Conservation (phyloP, 371 early-diverging fungal species). For the Rhizopus sp. region DNA sequence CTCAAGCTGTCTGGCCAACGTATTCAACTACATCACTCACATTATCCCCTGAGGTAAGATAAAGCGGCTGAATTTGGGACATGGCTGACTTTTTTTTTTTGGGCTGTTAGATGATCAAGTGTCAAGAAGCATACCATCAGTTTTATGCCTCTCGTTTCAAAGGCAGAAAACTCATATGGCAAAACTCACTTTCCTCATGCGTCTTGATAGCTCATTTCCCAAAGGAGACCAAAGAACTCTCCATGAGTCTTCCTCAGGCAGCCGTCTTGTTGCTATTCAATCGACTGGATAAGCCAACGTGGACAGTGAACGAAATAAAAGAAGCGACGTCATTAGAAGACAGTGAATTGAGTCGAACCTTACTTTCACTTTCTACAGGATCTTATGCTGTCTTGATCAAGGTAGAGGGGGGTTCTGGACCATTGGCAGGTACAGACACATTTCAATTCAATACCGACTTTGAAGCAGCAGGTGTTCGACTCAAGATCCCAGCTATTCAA, state of each 20-base stretch:
- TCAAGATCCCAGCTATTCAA: constrained; percentile 82
- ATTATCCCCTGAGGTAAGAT: constrained; percentile 69
- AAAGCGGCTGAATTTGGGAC: constrained; percentile 3
- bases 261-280: constrained; percentile 79
- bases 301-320: not conserved
- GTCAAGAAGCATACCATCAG: constrained; percentile 66
- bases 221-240: constrained; percentile 64
- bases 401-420: not conserved
- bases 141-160: constrained; percentile 80
- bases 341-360: not conserved
- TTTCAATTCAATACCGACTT: constrained; percentile 75
- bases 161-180: constrained; percentile 85
- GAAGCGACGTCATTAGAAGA: not conserved
- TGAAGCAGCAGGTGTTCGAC: constrained; percentile 57
- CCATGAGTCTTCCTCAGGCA: constrained; percentile 75
- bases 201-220: constrained; percentile 67
- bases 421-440: not conserved
- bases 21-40: constrained; percentile 63
- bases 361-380: constrained; percentile 2
- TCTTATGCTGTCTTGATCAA: not conserved
- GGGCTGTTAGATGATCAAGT: constrained; percentile 56
- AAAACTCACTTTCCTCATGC: constrained; percentile 79
- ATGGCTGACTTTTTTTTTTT: not conserved
- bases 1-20: constrained; percentile 89
- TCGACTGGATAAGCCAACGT: constrained; percentile 17